Evolutionary conservation across 108 stramenopile genomes (phyloP), one percentile per base, ranked within the genome.

Genomic region (Cyclostephanos tholiformis): DNA sequence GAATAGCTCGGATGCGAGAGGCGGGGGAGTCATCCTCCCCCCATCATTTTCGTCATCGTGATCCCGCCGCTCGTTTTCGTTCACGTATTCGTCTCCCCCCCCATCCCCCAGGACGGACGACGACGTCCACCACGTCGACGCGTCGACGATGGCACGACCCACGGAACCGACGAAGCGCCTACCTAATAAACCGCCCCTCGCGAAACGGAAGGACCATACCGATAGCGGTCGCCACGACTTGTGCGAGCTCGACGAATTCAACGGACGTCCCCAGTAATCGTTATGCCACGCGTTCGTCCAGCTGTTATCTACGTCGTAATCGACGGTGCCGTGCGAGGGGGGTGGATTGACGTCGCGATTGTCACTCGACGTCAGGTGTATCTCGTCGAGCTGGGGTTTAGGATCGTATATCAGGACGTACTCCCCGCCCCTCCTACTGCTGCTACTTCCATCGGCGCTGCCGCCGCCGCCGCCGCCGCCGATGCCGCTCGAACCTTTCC

Each of bases 181-280:
- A 27, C 25, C 35, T 23, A 27, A 14, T 2, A 23, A 51, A 1
- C 75, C 67, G 6, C 80, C 80, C 59, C 73, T 84, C 73, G 48
- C 19, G 52, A 74, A 82, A 23, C 93, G 89, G 76, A 94, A 94
- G 22, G 87, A 84, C 58, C 91, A 82, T 26, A 92, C 75, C 0
- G 85, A 77, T 20, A 90, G 35, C 0, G 93, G 93, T 61, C 93
- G 63, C 89, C 90, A 94, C 11, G 77, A 80, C 61, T 90, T 88
- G 74, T 94, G 93, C 22, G 77, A 80, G 11, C 53, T 76, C 12
- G 67, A 19, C 0, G 74, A 63, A 0, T 59, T 22, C 72, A 94
- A 86, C 23, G 89, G 87, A 66, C 84, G 38, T 22, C 84, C 84
- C 84, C 84, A 85, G 51, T 85, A 85, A 66, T 85, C 84, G 57